Base-by-base conservation (phyloP, 2,329 filamentous ascomycete species). In the Trichoderma endophyticum region DNA sequence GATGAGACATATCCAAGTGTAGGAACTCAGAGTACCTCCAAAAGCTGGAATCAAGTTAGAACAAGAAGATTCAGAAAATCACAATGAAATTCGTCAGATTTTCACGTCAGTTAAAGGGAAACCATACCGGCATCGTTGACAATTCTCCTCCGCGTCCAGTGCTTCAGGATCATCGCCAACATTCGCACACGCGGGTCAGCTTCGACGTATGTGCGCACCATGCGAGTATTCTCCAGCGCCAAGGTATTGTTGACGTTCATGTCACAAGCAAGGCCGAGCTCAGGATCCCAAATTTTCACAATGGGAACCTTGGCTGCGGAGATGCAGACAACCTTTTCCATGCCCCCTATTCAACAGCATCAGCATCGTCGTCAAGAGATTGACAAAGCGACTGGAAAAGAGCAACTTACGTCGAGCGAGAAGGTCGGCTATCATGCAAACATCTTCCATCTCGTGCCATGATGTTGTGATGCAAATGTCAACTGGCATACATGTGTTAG, bases 181-280 rank as follows among this genome's bases (percentile, higher is more conserved):
- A 93, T 94, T 57, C 96, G 90, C 71, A 99, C 94, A 73, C 96
- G 91, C 51, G 94, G 90, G 81, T 99, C 96, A 71, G 97, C 92
- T 78, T 97, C 91, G 73, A 99, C 94, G 82, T 99, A 99, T 0
- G 94, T 97, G 80, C 95, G 93, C 77, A 99, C 96, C 95, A 99
- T 97, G 65, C 95, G 90, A 15, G 96, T 99, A 78, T 99, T 99
- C 81, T 98, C 95, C 73, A 99, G 85, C 4, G 96, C 96, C 68
- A 97, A 83, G 0, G 95, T 96, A 78, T 98, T 99, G 84, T 99
- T 99, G 83, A 99, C 95, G 77, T 99, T 99, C 92, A 99, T 96
- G 80, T 99, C 96, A 81, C 95, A 98, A 18, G 94, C 93, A 65
- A 99, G 86, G 75, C 91, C 86, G 71, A 98, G 86, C 80, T 97